Percentiles rank a stretch among this genome's conserved stretches.
Conservation (phyloP, 495 filamentous ascomycete genomes). For the Podospora pseudopauciseta region DNA sequence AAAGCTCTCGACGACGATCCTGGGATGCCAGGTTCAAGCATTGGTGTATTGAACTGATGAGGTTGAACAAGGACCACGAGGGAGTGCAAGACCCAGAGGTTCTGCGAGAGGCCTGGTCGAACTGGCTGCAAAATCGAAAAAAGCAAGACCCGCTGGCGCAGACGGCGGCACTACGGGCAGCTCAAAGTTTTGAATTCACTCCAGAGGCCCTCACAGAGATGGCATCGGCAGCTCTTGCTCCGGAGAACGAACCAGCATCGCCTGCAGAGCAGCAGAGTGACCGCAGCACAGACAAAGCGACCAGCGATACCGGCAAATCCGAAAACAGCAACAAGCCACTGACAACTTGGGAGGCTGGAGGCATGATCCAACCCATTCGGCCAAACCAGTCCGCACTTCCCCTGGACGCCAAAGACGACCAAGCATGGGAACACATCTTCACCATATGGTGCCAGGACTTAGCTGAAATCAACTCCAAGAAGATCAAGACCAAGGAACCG, state of each 20-base stretch:
- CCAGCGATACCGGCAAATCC: background rate
- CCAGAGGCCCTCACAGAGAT: conserved; percentile 8
- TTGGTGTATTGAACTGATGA: conserved; percentile 22
- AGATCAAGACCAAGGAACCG: conserved; percentile 5
- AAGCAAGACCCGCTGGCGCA: background rate
- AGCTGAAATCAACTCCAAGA: conserved; percentile 12
- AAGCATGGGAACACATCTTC: conserved; percentile 22
- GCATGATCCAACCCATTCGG: background rate
- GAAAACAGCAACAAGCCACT: background rate
- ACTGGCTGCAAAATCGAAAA: conserved; percentile 19
- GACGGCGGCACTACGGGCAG: background rate
- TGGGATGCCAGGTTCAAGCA: conserved; percentile 20
- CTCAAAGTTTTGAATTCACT: background rate
- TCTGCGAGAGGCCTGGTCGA: conserved; percentile 21
- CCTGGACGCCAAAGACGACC: conserved; percentile 3
- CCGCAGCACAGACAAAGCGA: background rate
- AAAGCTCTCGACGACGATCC: background rate
- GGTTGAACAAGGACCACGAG: conserved; percentile 17
- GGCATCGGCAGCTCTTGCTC: conserved; percentile 3
- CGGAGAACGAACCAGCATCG: background rate
- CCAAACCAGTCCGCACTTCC: background rate
- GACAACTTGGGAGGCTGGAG: background rate
- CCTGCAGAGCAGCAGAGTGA: background rate
- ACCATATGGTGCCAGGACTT: conserved; percentile 24
- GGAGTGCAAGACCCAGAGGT: conserved; percentile 15